Evolutionary conservation across 2,329 filamentous ascomycete species (phyloP), one percentile per base, ranked within the genome.

Genomic region (Fusarium sambucinum): DNA sequence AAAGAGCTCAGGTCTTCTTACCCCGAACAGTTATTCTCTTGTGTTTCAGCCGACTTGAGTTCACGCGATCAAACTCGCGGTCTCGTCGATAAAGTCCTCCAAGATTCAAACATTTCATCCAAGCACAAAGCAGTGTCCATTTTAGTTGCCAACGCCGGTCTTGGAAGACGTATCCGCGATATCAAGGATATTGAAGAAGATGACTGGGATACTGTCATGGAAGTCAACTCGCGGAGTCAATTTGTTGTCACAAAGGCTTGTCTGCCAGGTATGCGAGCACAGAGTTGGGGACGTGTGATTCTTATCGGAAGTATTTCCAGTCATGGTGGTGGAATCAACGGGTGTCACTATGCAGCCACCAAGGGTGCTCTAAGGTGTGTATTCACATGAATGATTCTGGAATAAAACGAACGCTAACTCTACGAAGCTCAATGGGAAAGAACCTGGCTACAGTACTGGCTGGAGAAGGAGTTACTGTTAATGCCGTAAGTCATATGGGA

Each of bases 121-220:
- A 69, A 69, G 17, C 66, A 69, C 1, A 61, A 45, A 4, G 72
- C 74, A 33, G 55, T 79, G 0, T 78, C 76, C 1, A 69, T 78
- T 4, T 72, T 78, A 1, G 74, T 78, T 3, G 76, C 77, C 3
- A 78, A 78, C 19, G 77, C 77, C 0, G 78, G 77, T 0, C 50
- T 77, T 0, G 77, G 77, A 0, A 76, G 69, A 10, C 74, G 78
- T 1, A 78, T 79, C 17, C 73, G 78, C 3, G 77, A 79, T 23
- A 63, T 76, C 6, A 61, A 68, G 3, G 71, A 79, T 12, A 79
- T 79, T 9, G 68, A 65, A 40, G 78, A 79, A 52, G 76, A 78
- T 8, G 77, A 79, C 42, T 79, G 78, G 77, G 78, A 79, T 55
- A 65, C 75, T 30, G 70, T 78, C 33, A 75, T 79, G 69, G 77